Conservation (phyloP, 2,329 filamentous ascomycete genomes). For the Trichoderma guizhouense region DNA sequence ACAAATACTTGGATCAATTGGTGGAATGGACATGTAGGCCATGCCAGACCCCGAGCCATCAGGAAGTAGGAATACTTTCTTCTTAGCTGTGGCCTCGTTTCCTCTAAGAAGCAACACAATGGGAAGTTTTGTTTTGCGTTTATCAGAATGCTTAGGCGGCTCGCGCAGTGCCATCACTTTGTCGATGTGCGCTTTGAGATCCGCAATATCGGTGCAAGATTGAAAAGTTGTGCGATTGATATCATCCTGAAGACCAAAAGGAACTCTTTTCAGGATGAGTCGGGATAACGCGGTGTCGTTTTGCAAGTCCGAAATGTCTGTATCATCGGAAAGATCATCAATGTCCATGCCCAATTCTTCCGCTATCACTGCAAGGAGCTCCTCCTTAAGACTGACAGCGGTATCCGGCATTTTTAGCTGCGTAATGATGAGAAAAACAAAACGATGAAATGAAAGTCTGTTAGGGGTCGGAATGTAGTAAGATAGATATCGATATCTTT, state of each 20-base stretch:
- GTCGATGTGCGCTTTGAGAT: background rate
- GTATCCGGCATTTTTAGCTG: background rate
- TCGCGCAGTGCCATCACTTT: background rate
- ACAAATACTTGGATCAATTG: background rate
- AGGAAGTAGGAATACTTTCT: background rate
- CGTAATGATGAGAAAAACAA: background rate
- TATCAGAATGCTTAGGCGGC: background rate
- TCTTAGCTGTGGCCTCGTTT: background rate
- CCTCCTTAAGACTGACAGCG: background rate
- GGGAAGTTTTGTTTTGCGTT: background rate
- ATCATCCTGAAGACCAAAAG: background rate
- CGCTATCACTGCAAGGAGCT: background rate
- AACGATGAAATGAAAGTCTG: background rate
- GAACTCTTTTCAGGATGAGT: background rate
- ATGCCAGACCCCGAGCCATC: background rate
- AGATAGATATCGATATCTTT: background rate
- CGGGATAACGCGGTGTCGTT: background rate
- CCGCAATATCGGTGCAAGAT: background rate
- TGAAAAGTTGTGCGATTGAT: background rate
- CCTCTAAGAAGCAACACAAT: background rate
- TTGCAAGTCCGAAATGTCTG: background rate
- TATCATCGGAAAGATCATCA: background rate
- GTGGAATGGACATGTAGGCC: background rate
- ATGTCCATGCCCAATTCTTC: background rate
- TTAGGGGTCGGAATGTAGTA: background rate